Percentiles rank a stretch among this genome's conserved stretches.
These are phyloP conservation scores for Suhomyces bolitotheri DNA, from an alignment of 1,139 yeast genomes.

Conservation along the genomic window DNA sequence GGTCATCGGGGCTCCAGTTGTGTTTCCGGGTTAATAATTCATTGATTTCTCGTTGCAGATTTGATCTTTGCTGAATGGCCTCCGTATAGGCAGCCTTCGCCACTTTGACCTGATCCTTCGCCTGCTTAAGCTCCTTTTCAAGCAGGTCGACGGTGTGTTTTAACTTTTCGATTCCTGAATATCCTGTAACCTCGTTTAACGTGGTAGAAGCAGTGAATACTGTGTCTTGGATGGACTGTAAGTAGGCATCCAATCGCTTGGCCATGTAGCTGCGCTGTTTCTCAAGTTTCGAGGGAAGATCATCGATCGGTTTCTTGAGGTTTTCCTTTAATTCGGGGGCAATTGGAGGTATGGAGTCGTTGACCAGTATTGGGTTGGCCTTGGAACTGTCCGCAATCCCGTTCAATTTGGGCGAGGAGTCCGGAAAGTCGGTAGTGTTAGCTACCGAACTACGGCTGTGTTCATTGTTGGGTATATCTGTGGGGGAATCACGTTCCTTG, in stretches of 20 bases:
- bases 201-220: slow-evolving; percentile 70
- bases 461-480: not conserved
- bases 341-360: slow-evolving; percentile 4
- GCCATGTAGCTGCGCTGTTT: slow-evolving; percentile 20
- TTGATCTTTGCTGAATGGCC: slow-evolving; percentile 66
- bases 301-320: slow-evolving; percentile 25
- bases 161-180: slow-evolving; percentile 73
- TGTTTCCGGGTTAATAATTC: slow-evolving; percentile 85
- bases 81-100: slow-evolving; percentile 57
- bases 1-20: slow-evolving; percentile 73
- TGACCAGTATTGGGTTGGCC: slow-evolving; percentile 2
- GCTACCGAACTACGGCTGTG: too few species aligned
- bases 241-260: slow-evolving; percentile 48
- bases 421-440: not conserved
- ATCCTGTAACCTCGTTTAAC: slow-evolving; percentile 90
- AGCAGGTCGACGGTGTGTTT: slow-evolving; percentile 58
- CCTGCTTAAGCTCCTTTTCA: slow-evolving; percentile 48
- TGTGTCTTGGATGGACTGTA: slow-evolving; percentile 66
- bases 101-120: slow-evolving; percentile 49
- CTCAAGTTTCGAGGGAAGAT: slow-evolving; percentile 36
- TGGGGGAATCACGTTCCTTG: slow-evolving; percentile 2
- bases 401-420: not conserved
- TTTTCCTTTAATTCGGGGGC: slow-evolving; percentile 17
- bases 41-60: slow-evolving; percentile 82
- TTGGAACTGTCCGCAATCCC: slow-evolving; percentile 2